Evolutionary conservation across 176 grass and related monocot genomes (phyloP).

Genomic region (Carex littledalei): DNA sequence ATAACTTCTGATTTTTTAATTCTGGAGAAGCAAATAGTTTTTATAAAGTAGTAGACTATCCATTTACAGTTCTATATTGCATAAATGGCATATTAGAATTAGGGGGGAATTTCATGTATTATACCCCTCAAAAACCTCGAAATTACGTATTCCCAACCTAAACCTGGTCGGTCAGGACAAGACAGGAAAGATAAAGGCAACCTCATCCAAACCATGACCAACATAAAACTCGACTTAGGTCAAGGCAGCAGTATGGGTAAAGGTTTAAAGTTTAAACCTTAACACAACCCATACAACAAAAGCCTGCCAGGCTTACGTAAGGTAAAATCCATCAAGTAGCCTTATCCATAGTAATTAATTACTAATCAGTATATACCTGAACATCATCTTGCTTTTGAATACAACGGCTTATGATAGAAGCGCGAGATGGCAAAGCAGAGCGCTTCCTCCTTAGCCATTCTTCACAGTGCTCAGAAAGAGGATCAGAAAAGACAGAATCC

Average conservation of each 20-base stretch:
- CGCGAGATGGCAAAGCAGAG: conserved; percentile 19
- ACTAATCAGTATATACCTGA: conserved; percentile 28
- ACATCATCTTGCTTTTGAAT: conserved; percentile 27
- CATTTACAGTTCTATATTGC: background rate
- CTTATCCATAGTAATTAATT: background rate
- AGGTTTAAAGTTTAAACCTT: background rate
- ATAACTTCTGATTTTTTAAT: background rate
- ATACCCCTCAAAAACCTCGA: too few relatives aligned
- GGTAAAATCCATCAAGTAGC: background rate
- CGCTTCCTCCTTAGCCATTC: conserved; percentile 57
- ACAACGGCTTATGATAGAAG: conserved; percentile 20
- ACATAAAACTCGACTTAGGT: conserved; percentile 3
- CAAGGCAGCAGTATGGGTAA: background rate
- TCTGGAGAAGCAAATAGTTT: background rate
- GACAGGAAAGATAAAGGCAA: background rate
- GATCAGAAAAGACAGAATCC: conserved; percentile 53
- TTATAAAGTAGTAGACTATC: background rate
- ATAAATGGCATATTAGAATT: background rate
- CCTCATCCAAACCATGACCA: background rate
- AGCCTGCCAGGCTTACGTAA: background rate
- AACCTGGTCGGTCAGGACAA: background rate
- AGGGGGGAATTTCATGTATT: background rate
- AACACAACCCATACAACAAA: background rate
- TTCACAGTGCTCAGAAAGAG: conserved; percentile 52
- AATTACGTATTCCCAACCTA: background rate